Evolutionary conservation across 1,284 basidiomycete genomes (phyloP), one percentile per base, ranked within the genome.

Genomic region (Trametes polyzona): DNA sequence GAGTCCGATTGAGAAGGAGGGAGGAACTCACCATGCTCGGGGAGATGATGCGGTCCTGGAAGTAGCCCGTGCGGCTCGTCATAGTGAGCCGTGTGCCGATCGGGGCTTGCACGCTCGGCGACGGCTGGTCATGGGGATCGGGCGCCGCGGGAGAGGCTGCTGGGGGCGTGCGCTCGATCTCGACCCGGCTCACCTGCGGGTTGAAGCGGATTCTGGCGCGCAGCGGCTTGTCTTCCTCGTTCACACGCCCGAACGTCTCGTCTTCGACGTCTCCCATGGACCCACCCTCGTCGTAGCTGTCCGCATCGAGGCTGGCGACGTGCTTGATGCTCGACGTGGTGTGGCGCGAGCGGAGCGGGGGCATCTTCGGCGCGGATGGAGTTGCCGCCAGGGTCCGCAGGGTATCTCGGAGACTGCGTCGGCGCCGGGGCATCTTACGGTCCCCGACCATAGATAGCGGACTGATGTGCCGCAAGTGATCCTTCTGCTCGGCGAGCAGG

Each of bases 21-120:
- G 19, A 57, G 47, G 48, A 52, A 75, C 91, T 68, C 72, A 94
- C 93, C 93, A 97, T 95, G 67, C 88, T 90, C 0, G 95, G 94
- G 14, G 93, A 88, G 57, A 97, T 86, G 66, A 96, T 90, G 59
- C 93, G 80, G 67, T 96, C 93, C 69, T 95, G 93, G 79, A 97
- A 96, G 74, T 94, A 97, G 6, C 94, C 95, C 17, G 93, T 92
- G 47, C 96, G 84, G 68, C 92, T 95, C 2, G 96, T 97, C 95
- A 99, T 98, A 0, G 96, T 96, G 65, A 98, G 76, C 43, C 94
- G 79, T 6, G 71, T 71, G 21, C 71, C 69, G 26, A 70, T 55
- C 24, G 65, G 69, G 51, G 67, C 57, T 62, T 61, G 54, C 57
- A 43, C 63, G 67, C 46, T 69, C 64, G 55, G 69, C 70, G 66